A percentile compares a stretch with the other conserved stretches of the same genome.
Conservation (phyloP, 164 flowering plant species). For the Saururus chinensis region DNA sequence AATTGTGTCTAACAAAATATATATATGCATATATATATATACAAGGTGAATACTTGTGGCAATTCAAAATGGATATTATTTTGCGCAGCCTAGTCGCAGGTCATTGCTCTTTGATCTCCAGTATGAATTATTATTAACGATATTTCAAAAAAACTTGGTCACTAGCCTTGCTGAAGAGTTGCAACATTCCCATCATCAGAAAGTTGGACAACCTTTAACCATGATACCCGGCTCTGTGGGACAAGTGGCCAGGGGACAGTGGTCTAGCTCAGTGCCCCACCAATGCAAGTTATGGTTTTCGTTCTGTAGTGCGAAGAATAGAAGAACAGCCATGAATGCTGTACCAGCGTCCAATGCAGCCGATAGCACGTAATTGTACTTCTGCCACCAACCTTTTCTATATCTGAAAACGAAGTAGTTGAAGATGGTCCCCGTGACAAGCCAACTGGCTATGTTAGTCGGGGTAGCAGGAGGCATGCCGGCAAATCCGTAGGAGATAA, state of each 20-base stretch:
- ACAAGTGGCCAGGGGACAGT: constrained; percentile 81
- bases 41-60: too few relatives aligned
- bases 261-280: constrained; percentile 83
- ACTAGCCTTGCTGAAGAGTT: background rate
- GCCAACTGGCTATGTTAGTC: constrained; percentile 90
- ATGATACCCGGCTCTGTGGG: constrained; percentile 74
- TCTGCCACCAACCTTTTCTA: constrained; percentile 84
- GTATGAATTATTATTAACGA: too few relatives aligned
- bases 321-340: constrained; percentile 85
- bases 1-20: too few relatives aligned
- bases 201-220: constrained; percentile 66
- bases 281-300: constrained; percentile 41
- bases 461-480: constrained; percentile 99
- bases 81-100: too few relatives aligned
- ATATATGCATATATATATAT: too few relatives aligned
- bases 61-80: too few relatives aligned
- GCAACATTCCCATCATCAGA: constrained; percentile 2
- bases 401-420: constrained; percentile 75
- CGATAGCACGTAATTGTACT: constrained; percentile 75
- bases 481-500: constrained; percentile 79
- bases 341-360: constrained; percentile 96
- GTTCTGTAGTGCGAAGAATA: constrained; percentile 70
- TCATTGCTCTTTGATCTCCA: too few relatives aligned
- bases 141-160: background rate
- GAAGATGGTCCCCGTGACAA: constrained; percentile 77